A percentile compares a stretch with the other conserved stretches of the same genome.
Evolutionary conservation across 805 yeast genomes (phyloP).

Genomic region (Pichia exigua): DNA sequence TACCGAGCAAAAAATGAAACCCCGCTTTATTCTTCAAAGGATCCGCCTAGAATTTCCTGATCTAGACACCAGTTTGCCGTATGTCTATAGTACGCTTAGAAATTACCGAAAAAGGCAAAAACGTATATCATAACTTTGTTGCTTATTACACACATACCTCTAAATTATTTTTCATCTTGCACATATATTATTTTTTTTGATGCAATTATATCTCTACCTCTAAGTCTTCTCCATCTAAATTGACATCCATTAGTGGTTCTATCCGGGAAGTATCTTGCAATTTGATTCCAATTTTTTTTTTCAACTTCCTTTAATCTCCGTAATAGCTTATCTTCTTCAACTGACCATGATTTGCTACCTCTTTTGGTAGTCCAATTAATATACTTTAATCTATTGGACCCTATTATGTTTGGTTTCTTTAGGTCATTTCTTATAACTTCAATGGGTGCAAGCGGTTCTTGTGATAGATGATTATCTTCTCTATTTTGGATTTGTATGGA

Average conservation of each 20-base stretch:
- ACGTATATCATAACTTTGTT: background rate
- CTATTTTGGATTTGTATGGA: background rate
- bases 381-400: background rate
- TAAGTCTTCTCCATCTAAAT: conserved; percentile 44
- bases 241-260: conserved; percentile 87
- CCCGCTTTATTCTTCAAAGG: background rate
- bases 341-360: conserved; percentile 49
- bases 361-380: conserved; percentile 9
- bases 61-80: background rate
- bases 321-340: conserved; percentile 60
- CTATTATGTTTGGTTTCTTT: background rate
- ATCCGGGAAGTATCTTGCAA: conserved; percentile 65
- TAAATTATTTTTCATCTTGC: background rate
- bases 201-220: background rate
- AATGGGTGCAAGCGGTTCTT: background rate
- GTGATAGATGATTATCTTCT: background rate
- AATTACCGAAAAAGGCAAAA: background rate
- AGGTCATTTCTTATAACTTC: background rate
- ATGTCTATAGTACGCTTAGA: background rate
- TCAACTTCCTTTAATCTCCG: conserved; percentile 71
- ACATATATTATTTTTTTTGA: background rate
- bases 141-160: background rate
- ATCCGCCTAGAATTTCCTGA: background rate
- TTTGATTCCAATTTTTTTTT: conserved; percentile 83
- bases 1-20: background rate